Base-by-base conservation (phyloP, 1,284 basidiomycete species). In the Prillingera fragicola region DNA sequence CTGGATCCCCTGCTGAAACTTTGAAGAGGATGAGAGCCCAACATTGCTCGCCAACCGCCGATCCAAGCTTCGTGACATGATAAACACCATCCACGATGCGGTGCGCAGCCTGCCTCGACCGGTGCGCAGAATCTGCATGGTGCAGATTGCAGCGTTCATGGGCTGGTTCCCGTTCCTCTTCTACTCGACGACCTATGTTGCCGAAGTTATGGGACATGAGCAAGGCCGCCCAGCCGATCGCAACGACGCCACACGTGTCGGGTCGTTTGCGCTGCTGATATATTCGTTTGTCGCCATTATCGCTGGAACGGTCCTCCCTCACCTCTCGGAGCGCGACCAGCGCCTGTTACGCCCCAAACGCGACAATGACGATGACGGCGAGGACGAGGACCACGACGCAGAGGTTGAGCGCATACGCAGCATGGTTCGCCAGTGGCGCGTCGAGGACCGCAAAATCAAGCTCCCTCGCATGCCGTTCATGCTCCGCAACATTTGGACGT, bases 161-260 rank as follows among this genome's bases (percentile, higher is more conserved):
- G 68, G 69, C 51, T 84, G 86, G 87, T 95, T 94, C 64, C 90
- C 90, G 0, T 92, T 92, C 73, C 74, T 96, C 26, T 95, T 95
- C 72, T 95, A 94, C 64, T 81, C 87, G 78, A 95, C 91, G 1
- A 91, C 88, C 2, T 96, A 91, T 62, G 79, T 95, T 47, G 84
- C 87, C 6, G 87, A 94, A 70, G 77, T 94, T 19, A 88, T 92
- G 86, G 86, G 87, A 3, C 76, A 82, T 41, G 82, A 92, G 62
- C 69, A 79, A 1, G 76, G 76, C 8, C 60, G 71, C 45, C 85
- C 87, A 50, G 87, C 89, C 7, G 78, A 88, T 62, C 75, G 78
- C 19, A 87, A 91, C 35, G 57, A 80, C 22, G 91, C 94, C 0
- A 92, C 87, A 1, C 78, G 89, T 22, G 83, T 77, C 6, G 92